These are phyloP conservation scores for Sporothrix brasiliensis DNA, from an alignment of 2,329 filamentous ascomycete species.

Conservation along the genomic window DNA sequence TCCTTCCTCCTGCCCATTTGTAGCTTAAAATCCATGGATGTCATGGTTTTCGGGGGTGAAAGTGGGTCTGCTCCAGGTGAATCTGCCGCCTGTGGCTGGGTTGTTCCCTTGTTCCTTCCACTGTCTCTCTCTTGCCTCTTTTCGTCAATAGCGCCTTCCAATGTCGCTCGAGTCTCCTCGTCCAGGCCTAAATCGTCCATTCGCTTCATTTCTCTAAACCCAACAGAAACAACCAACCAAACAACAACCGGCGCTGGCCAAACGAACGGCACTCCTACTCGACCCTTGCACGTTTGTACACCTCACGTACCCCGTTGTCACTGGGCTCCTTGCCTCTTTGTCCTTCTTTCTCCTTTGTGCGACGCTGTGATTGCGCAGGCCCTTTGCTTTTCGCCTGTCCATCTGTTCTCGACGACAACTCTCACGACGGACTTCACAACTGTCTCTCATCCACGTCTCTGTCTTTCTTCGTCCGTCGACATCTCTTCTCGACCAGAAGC, in stretches of 20 bases:
- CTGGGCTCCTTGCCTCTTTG: not conserved
- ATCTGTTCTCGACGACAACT: slow-evolving; percentile 6
- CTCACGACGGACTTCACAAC: not conserved
- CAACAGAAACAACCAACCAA: not conserved
- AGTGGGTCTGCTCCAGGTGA: slow-evolving; percentile 15
- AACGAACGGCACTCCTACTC: slow-evolving; percentile 16
- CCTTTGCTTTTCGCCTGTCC: not conserved
- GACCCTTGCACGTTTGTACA: slow-evolving; percentile 9
- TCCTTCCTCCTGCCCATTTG: slow-evolving; percentile 15
- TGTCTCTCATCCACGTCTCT: not conserved
- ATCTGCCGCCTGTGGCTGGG: slow-evolving; percentile 11
- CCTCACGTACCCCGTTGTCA: slow-evolving; percentile 22
- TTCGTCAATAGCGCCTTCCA: slow-evolving; percentile 11
- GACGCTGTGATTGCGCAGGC: slow-evolving; percentile 1
- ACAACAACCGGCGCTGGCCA: slow-evolving; percentile 9
- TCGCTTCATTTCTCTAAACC: slow-evolving; percentile 12
- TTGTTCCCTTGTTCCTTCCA: not conserved
- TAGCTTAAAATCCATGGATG: slow-evolving; percentile 16
- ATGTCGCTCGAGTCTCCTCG: not conserved
- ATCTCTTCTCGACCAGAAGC: not conserved
- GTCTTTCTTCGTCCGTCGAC: not conserved
- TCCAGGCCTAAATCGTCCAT: not conserved
- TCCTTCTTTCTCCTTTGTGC: not conserved
- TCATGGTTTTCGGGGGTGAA: not conserved
- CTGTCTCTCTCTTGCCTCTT: not conserved